These are phyloP conservation scores for Gardenia jasminoides DNA, from an alignment of 257 asterid genomes.

Conservation along the genomic window DNA sequence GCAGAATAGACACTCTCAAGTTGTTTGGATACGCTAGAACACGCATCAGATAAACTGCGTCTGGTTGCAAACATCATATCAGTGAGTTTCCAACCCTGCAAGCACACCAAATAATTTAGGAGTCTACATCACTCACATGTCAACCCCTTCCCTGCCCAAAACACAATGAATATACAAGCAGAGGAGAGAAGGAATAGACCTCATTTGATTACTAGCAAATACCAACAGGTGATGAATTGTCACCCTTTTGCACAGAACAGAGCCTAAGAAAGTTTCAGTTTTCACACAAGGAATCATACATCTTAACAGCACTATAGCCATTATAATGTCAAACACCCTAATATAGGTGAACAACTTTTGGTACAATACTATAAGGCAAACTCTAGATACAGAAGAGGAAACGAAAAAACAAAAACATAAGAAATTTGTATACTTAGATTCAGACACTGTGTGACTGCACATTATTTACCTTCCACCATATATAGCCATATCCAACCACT, in stretches of 20 bases:
- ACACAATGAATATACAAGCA: background rate
- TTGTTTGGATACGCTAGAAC: constrained; percentile 67
- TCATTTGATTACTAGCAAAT: constrained; percentile 5
- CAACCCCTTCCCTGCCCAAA: background rate
- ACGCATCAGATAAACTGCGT: constrained; percentile 85
- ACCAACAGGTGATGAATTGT: background rate
- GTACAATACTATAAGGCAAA: background rate
- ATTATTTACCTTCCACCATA: constrained; percentile 95
- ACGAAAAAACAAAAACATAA: background rate
- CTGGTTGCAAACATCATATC: constrained; percentile 94
- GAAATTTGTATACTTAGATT: background rate
- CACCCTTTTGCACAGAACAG: background rate
- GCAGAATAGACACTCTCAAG: constrained; percentile 78
- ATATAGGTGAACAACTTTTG: background rate
- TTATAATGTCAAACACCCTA: background rate
- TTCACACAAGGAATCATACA: background rate
- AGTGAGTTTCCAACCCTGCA: constrained; percentile 88
- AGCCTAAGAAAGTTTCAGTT: background rate
- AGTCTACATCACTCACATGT: constrained; percentile 3
- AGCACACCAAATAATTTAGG: constrained; percentile 16
- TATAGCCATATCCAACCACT: constrained; percentile 84
- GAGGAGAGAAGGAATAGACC: background rate
- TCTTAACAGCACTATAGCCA: background rate
- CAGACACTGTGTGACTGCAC: background rate
- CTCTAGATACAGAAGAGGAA: background rate